A percentile compares a stretch with the other conserved stretches of the same genome.
Conservation (phyloP, 2,329 filamentous ascomycete genomes). For the Colletotrichum lentis region DNA sequence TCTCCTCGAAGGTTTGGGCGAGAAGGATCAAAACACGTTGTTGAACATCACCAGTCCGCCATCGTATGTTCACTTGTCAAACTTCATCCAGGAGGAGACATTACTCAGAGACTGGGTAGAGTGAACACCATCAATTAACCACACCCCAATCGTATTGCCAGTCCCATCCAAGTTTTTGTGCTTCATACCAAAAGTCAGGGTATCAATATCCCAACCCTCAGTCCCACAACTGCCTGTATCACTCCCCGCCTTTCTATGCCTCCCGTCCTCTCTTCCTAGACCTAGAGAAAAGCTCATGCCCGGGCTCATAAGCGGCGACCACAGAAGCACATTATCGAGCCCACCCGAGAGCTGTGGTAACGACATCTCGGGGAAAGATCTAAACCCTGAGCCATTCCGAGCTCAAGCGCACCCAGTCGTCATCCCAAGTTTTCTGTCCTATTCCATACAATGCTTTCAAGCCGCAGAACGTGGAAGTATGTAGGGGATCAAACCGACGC, state of each 20-base stretch:
- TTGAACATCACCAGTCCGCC: background rate
- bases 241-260: background rate
- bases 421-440: background rate
- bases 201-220: background rate
- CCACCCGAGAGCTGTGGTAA: background rate
- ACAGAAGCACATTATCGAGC: background rate
- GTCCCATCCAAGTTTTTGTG: background rate
- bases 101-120: background rate
- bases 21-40: constrained; percentile 23
- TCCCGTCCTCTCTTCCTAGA: background rate
- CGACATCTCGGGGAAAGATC: background rate
- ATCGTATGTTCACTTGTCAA: constrained; percentile 13
- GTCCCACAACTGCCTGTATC: background rate
- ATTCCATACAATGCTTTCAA: background rate
- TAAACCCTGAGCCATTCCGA: background rate
- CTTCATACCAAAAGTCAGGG: background rate
- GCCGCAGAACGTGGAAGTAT: background rate
- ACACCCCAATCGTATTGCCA: background rate
- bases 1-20: background rate
- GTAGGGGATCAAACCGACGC: background rate
- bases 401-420: background rate
- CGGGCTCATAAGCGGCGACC: background rate
- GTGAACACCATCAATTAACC: no score
- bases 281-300: no score
- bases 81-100: background rate